A percentile compares a stretch with the other conserved stretches of the same genome.
Evolutionary conservation across 1,284 basidiomycete genomes (phyloP).

Genomic region (Psilocybe mexicana): DNA sequence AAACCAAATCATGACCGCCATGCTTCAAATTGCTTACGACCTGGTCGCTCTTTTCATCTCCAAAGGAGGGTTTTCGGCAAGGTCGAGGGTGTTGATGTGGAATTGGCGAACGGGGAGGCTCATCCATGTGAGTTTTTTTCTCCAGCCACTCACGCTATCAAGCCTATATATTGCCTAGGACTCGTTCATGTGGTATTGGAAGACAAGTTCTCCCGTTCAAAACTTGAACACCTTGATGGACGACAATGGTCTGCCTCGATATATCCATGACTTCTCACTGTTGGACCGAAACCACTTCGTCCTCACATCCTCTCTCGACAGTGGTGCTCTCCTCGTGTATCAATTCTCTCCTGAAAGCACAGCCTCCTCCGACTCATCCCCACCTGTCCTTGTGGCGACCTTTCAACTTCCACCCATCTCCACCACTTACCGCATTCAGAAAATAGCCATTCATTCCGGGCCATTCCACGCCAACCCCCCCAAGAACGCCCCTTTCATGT

Average conservation of each 20-base stretch:
- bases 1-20: background rate
- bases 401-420: background rate
- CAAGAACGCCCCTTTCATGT: background rate
- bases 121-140: conserved; percentile 1
- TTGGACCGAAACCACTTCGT: background rate
- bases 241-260: background rate
- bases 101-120: conserved; percentile 11
- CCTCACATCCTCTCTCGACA: background rate
- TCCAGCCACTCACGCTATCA: background rate
- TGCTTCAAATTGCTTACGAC: conserved; percentile 5
- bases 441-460: background rate
- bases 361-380: background rate
- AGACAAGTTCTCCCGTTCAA: too few species aligned
- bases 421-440: background rate
- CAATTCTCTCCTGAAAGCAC: background rate
- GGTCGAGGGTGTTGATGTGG: conserved; percentile 8
- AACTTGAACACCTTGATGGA: background rate
- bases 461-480: background rate
- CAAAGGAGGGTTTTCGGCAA: background rate
- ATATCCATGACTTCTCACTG: background rate
- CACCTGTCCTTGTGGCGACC: background rate
- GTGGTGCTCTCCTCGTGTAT: background rate
- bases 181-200: background rate
- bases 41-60: conserved; percentile 1
- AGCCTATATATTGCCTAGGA: background rate